Conservation (phyloP, 75 land plant species). For the Cunninghamia lanceolata region DNA sequence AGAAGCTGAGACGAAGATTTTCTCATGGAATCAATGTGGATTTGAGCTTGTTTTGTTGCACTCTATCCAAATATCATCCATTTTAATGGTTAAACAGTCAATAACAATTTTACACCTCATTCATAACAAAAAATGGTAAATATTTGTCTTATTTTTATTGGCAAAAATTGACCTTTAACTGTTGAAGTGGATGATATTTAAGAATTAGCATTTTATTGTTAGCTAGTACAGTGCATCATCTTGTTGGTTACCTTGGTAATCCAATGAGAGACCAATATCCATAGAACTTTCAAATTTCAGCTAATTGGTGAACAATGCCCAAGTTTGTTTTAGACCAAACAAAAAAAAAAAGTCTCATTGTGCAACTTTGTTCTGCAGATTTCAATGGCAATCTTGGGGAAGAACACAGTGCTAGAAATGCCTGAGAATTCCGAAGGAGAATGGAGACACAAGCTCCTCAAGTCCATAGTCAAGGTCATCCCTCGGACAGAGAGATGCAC, state of each 20-base stretch:
- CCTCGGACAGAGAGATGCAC: slow-evolving; percentile 44
- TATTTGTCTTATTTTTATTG: too few species aligned
- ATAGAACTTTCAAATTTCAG: not conserved
- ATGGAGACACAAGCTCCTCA: slow-evolving; percentile 27
- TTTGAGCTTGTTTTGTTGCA: not conserved
- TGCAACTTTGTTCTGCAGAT: slow-evolving; percentile 13
- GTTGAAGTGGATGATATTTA: too few species aligned
- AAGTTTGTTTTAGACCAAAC: not conserved
- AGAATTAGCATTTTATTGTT: too few species aligned
- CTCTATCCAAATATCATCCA: too few species aligned
- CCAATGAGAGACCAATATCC: not conserved
- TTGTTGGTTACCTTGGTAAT: not conserved
- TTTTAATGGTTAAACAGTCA: too few species aligned
- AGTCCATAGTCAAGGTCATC: slow-evolving; percentile 17
- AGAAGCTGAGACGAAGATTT: too few species aligned
- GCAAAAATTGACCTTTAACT: too few species aligned
- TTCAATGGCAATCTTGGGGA: slow-evolving; percentile 36
- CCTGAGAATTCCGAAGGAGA: slow-evolving; percentile 11
- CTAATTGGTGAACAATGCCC: not conserved
- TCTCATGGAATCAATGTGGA: too few species aligned
- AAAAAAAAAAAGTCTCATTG: not conserved
- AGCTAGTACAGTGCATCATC: not conserved
- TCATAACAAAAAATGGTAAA: too few species aligned
- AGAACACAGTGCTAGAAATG: slow-evolving; percentile 27
- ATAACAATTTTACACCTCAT: too few species aligned